Conservation (phyloP, 768 basidiomycete species). For the Chalciporus chontae region DNA sequence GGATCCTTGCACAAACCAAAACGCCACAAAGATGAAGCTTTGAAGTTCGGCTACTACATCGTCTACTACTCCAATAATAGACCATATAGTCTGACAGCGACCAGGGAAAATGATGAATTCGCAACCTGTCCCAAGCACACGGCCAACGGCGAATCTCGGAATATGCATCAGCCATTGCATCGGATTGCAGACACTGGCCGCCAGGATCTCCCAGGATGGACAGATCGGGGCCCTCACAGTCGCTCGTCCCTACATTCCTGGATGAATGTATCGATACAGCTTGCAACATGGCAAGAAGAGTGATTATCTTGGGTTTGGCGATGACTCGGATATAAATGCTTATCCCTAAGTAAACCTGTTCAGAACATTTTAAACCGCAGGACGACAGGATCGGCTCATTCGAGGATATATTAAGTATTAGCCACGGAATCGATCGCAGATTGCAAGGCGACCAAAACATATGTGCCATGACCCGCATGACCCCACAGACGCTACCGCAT, state of each 20-base stretch:
- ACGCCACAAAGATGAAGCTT: conserved; percentile 15
- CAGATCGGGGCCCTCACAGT: conserved; percentile 2
- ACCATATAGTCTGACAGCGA: background rate
- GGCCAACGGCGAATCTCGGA: conserved; percentile 19
- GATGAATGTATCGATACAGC: background rate
- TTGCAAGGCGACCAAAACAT: conserved; percentile 3
- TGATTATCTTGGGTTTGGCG: no score
- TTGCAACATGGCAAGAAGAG: no score
- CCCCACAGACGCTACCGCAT: conserved; percentile 15
- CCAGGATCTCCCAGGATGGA: conserved; percentile 3
- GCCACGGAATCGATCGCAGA: conserved; percentile 11
- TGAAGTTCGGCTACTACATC: no score
- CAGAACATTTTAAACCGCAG: background rate
- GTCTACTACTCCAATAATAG: conserved; percentile 9
- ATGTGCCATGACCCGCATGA: no score
- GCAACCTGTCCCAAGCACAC: background rate
- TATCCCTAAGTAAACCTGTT: background rate
- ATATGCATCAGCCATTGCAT: background rate
- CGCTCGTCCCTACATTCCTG: conserved; percentile 5
- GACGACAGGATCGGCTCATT: background rate
- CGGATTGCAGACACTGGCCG: background rate
- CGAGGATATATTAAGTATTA: conserved; percentile 9
- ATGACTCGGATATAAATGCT: no score
- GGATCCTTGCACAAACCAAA: conserved; percentile 12
- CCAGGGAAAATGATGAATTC: background rate